Evolutionary conservation across 1,284 basidiomycete genomes (phyloP).

Genomic region (Boletellus deceptivus): DNA sequence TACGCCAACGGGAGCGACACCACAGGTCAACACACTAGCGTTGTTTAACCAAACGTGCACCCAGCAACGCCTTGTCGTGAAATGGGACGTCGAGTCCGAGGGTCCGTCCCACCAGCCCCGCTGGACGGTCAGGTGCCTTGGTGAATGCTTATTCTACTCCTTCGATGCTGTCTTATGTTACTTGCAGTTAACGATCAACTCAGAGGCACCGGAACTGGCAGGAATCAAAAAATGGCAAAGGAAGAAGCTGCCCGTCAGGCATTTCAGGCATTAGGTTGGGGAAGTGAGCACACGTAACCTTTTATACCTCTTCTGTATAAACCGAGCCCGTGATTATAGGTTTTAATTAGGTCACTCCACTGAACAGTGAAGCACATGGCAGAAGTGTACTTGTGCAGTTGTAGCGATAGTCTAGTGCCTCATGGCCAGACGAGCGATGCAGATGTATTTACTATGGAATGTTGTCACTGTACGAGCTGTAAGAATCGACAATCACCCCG

Average conservation of each 20-base stretch:
- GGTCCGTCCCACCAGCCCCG: constrained; percentile 53
- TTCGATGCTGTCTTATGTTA: constrained; percentile 2
- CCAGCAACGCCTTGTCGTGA: constrained; percentile 40
- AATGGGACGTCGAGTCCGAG: constrained; percentile 42
- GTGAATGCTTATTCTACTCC: constrained; percentile 34
- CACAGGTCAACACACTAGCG: constrained; percentile 40
- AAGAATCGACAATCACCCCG: too few species aligned
- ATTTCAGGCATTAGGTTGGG: constrained; percentile 48
- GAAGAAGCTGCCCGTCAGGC: constrained; percentile 56
- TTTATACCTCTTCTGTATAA: neutral
- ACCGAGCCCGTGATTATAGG: constrained; percentile 12
- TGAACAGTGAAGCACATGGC: constrained; percentile 1
- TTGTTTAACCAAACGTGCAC: constrained; percentile 53
- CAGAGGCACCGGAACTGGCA: constrained; percentile 44
- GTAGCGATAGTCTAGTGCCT: constrained; percentile 3
- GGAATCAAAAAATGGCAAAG: constrained; percentile 53
- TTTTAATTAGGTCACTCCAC: constrained; percentile 13
- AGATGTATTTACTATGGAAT: neutral
- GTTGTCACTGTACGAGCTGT: too few species aligned
- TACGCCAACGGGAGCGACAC: neutral
- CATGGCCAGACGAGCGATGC: neutral
- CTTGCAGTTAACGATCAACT: constrained; percentile 44
- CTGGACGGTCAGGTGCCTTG: constrained; percentile 50
- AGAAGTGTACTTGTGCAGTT: constrained; percentile 3
- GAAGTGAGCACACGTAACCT: constrained; percentile 22